Evolutionary conservation across 1,284 basidiomycete genomes (phyloP), one percentile per base, ranked within the genome.

Genomic region (Cronartium quercuum): DNA sequence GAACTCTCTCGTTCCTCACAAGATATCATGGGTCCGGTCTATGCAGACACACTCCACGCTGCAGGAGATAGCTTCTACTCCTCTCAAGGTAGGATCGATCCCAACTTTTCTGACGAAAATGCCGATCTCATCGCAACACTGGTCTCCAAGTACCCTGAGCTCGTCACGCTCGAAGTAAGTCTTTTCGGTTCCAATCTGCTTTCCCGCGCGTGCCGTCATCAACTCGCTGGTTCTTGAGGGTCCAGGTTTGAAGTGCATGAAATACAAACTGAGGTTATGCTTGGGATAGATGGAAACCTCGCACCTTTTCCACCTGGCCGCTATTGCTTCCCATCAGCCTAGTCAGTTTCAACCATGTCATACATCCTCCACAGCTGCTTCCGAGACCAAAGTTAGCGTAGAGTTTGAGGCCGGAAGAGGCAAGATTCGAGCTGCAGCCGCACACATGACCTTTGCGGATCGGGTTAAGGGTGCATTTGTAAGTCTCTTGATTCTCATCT

Each of bases 361-460:
- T 47, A 61, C 34, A 18, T 47, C 40, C 6, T 7, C 47, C 18
- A 51, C 18, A 51, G 47, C 18, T 18, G 6, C 1, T 51, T 44
- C 42, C 29, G 29, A 29, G 29, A 29, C 29, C n/a, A 44, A 44
- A 15, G 38, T 60, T 21, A 55, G 40, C 1, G 35, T 21, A 24
- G 55, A 41, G 10, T 68, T 68, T 21, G 37, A 24, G 41, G 51
- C 41, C 37, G 57, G 58, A 42, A 69, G 61, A 47, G 68, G 68
- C 35, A 41, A 10, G 13, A 69, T 69, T 35, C n/a, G 38, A 15
- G 68, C 61, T 24, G 68, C 68, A 35, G 68, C 68, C 47, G 68
- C 58, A 35, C 68, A 69, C 18, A 62, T 69, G 24, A 69, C 68
- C n/a, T 69, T 69, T 69, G 68, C 68, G 9, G 68, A 58, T 61